A percentile compares a stretch with the other conserved stretches of the same genome.
Conservation (phyloP, 2,329 filamentous ascomycete species). For the Calonectria pauciramosa region DNA sequence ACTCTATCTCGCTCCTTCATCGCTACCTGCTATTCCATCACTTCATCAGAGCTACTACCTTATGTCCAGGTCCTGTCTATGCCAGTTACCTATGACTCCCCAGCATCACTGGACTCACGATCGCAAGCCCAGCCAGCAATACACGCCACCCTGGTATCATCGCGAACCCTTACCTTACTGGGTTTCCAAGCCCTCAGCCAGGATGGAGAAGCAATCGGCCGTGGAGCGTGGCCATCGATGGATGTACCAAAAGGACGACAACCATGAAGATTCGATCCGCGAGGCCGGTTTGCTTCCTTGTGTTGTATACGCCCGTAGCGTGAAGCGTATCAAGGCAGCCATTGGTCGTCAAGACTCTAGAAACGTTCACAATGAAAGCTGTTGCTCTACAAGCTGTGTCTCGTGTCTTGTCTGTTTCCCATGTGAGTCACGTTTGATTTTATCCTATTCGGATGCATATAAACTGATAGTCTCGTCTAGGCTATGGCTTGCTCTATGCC, state of each 20-base stretch:
- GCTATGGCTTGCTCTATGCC: conserved; percentile 48
- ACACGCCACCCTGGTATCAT: conserved; percentile 35
- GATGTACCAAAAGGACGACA: conserved; percentile 30
- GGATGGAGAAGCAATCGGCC: conserved; percentile 38
- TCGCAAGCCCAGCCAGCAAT: conserved; percentile 26
- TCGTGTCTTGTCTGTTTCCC: conserved; percentile 43
- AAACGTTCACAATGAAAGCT: conserved; percentile 29
- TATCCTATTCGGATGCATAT: conserved; percentile 38
- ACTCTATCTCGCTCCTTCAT: background rate
- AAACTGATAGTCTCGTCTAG: conserved; percentile 34
- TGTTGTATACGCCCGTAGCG: conserved; percentile 45
- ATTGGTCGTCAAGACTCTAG: conserved; percentile 36
- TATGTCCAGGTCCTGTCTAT: conserved; percentile 3
- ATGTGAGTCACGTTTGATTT: conserved; percentile 37
- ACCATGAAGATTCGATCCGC: conserved; percentile 16
- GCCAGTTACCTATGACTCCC: conserved; percentile 41
- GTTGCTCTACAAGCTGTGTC: conserved; percentile 42
- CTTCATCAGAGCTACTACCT: background rate
- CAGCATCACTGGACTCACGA: conserved; percentile 38
- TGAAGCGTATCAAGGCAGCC: conserved; percentile 41
- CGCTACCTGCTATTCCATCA: background rate
- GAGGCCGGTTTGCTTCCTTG: conserved; percentile 43
- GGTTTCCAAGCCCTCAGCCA: conserved; percentile 22
- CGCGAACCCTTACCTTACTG: conserved; percentile 21
- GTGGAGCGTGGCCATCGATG: conserved; percentile 28